Evolutionary conservation across 345 rosid genomes (phyloP).

Genomic region (Limnanthes douglasii): DNA sequence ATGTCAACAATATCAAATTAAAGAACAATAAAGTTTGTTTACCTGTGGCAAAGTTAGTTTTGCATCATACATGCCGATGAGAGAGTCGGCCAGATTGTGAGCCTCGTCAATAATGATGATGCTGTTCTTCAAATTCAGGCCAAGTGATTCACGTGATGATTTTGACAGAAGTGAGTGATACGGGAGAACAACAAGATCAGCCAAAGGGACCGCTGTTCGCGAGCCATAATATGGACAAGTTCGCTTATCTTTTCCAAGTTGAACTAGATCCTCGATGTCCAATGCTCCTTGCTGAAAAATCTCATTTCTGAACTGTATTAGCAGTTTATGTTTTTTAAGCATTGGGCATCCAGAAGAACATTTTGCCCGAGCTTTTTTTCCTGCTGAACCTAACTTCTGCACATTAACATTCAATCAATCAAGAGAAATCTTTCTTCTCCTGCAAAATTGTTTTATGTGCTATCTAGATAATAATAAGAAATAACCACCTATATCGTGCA

Average conservation of each 20-base stretch:
- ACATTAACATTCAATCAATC: conserved; percentile 8
- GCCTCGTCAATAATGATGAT: conserved; percentile 91
- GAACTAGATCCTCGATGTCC: conserved; percentile 89
- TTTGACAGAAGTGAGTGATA: conserved; percentile 88
- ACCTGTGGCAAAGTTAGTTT: conserved; percentile 67
- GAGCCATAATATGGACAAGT: conserved; percentile 96
- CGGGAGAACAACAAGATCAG: conserved; percentile 90
- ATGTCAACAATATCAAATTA: no score
- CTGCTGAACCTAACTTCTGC: conserved; percentile 46
- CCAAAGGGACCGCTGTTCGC: conserved; percentile 48
- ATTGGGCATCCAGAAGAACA: conserved; percentile 70
- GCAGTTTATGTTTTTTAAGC: conserved; percentile 57
- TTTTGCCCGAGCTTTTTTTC: conserved; percentile 31
- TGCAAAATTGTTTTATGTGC: neutral
- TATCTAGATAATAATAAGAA: no score
- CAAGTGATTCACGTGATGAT: conserved; percentile 89
- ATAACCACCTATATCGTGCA: no score
- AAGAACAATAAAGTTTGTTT: conserved; percentile 2
- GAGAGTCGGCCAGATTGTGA: conserved; percentile 93
- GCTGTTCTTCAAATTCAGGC: conserved; percentile 56
- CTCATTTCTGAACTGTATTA: conserved; percentile 36
- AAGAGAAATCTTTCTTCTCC: neutral
- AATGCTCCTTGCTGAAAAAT: conserved; percentile 45
- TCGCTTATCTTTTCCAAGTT: conserved; percentile 43
- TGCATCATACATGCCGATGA: conserved; percentile 75